Evolutionary conservation across 2,329 filamentous ascomycete species (phyloP).

Genomic region (Aschersonia sp.): DNA sequence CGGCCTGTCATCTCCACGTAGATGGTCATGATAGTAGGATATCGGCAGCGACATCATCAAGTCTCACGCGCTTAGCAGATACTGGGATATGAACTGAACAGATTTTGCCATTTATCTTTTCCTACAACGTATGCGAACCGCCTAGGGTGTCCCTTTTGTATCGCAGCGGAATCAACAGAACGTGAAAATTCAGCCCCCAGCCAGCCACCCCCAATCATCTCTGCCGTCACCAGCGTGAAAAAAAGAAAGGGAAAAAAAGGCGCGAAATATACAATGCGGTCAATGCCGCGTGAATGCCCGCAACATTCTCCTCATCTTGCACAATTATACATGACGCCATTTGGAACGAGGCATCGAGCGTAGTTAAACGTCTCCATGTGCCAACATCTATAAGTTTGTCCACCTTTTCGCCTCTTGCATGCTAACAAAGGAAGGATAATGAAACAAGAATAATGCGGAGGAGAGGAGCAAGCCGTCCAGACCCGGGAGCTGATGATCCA

Average conservation of each 20-base stretch:
- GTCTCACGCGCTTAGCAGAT: too few relatives aligned
- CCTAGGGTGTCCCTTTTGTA: too few relatives aligned
- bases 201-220: too few relatives aligned
- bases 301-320: background rate
- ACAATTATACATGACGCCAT: background rate
- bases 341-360: too few relatives aligned
- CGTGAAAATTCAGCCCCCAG: too few relatives aligned
- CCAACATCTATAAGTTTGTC: constrained; percentile 1
- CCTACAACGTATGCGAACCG: too few relatives aligned
- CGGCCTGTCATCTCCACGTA: too few relatives aligned
- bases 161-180: too few relatives aligned
- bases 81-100: too few relatives aligned
- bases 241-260: background rate
- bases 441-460: constrained; percentile 10
- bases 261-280: constrained; percentile 14
- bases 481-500: background rate
- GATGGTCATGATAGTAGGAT: too few relatives aligned
- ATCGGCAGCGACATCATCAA: too few relatives aligned
- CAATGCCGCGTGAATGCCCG: constrained; percentile 5
- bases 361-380: background rate
- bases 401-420: constrained; percentile 11
- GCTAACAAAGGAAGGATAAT: constrained; percentile 6
- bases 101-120: too few relatives aligned
- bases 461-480: constrained; percentile 1
- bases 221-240: background rate